phyloP scores from a whole-genome alignment of 2,329 filamentous ascomycete species.

The Fusarium piperis region DNA sequence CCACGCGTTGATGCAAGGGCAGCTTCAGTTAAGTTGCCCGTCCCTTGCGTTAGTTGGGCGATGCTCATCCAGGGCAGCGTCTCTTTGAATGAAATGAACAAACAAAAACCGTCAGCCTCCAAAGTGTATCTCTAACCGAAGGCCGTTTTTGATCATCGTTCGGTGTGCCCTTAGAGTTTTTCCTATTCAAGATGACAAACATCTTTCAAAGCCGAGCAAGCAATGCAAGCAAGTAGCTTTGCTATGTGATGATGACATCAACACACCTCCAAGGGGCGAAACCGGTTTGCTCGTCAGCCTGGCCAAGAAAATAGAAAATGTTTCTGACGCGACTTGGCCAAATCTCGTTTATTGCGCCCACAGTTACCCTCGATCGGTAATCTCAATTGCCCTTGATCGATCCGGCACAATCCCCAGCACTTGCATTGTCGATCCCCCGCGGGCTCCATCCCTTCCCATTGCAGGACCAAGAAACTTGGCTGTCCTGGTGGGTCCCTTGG shows the following conservation, averaged over 20 bases:
- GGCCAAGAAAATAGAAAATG: background rate
- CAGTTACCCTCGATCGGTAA: background rate
- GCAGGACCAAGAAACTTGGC: background rate
- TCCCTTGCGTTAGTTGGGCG: constrained; percentile 21
- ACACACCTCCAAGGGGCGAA: background rate
- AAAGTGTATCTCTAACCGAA: background rate
- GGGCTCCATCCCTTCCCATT: background rate
- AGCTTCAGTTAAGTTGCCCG: constrained; percentile 3
- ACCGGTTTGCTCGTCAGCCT: background rate
- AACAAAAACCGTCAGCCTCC: constrained; percentile 18
- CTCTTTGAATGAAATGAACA: background rate
- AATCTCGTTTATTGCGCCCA: background rate
- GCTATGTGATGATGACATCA: background rate
- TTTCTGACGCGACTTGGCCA: background rate
- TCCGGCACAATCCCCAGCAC: constrained; percentile 7
- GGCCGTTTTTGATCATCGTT: constrained; percentile 10
- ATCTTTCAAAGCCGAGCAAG: background rate
- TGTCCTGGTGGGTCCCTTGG: background rate
- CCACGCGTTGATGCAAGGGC: constrained; percentile 19
- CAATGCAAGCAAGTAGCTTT: background rate
- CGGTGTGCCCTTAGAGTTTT: constrained; percentile 11
- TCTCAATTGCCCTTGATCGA: constrained; percentile 4
- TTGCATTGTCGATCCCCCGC: constrained; percentile 37
- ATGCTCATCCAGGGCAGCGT: background rate
- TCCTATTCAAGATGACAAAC: background rate